Percentiles rank a stretch among this genome's conserved stretches.
Evolutionary conservation across 1,284 basidiomycete species (phyloP).

Genomic region (Ceratobasidium sp.): DNA sequence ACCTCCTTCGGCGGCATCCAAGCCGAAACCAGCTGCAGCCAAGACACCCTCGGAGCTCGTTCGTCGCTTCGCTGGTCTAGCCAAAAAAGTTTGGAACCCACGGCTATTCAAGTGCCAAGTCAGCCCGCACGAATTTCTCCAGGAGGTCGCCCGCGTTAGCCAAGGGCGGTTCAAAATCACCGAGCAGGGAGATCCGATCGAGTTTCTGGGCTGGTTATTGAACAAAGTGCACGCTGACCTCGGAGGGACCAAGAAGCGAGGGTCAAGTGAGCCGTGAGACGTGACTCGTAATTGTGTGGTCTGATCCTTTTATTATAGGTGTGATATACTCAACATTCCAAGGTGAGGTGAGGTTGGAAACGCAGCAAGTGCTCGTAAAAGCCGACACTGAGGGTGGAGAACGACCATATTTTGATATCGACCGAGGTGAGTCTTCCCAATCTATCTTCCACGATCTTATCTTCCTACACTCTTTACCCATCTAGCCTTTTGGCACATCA

Average conservation of each 20-base stretch:
- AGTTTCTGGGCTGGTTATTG: constrained; percentile 95
- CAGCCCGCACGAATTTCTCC: constrained; percentile 96
- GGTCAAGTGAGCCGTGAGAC: constrained; percentile 68
- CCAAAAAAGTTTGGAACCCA: constrained; percentile 96
- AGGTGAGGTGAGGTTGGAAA: constrained; percentile 91
- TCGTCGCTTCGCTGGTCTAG: constrained; percentile 81
- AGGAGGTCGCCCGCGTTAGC: constrained; percentile 91
- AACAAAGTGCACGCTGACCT: constrained; percentile 92
- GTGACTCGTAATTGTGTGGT: constrained; percentile 34
- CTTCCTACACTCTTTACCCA: constrained; percentile 2
- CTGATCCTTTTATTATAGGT: constrained; percentile 55
- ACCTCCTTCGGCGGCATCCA: constrained; percentile 44
- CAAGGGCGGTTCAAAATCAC: constrained; percentile 90
- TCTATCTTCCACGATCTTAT: constrained; percentile 2
- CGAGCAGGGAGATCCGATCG: constrained; percentile 93
- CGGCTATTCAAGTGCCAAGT: constrained; percentile 97
- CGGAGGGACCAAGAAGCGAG: constrained; percentile 85
- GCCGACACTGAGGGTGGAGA: constrained; percentile 72
- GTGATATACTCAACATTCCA: constrained; percentile 94
- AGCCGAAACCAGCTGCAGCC: constrained; percentile 50
- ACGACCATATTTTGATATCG: constrained; percentile 89
- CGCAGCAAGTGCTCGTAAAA: constrained; percentile 89
- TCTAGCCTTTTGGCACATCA: constrained; percentile 41
- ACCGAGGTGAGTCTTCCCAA: constrained; percentile 67
- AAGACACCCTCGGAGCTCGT: constrained; percentile 71